phyloP scores from a whole-genome alignment of 768 basidiomycete species.

The Kwoniella sp. region DNA sequence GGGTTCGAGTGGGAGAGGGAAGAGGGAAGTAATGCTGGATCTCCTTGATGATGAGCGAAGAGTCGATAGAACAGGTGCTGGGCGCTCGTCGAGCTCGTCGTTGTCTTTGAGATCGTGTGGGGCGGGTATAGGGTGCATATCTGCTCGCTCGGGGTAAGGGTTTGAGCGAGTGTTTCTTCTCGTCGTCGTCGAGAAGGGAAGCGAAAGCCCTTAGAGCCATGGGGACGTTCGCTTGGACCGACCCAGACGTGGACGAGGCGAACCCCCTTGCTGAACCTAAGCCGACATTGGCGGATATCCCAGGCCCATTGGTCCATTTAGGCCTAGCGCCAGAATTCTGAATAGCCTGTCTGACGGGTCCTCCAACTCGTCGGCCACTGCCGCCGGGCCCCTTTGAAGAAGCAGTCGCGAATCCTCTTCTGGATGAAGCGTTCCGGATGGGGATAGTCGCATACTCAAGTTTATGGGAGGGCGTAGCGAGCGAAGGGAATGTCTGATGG shows the following conservation, averaged over 20 bases:
- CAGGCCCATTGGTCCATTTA: slow-evolving; percentile 23
- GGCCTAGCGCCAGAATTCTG: slow-evolving; percentile 7
- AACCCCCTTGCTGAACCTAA: slow-evolving; percentile 40
- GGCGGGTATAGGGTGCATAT: slow-evolving; percentile 30
- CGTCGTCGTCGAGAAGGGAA: slow-evolving; percentile 28
- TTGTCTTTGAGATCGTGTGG: slow-evolving; percentile 5
- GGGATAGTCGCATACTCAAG: slow-evolving; percentile 19
- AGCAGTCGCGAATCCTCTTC: slow-evolving; percentile 1
- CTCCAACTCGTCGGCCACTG: not conserved
- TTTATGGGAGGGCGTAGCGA: slow-evolving; percentile 18
- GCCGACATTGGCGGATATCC: slow-evolving; percentile 35
- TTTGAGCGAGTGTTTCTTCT: slow-evolving; percentile 3
- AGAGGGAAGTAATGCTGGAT: slow-evolving; percentile 28
- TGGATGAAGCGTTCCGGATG: not conserved
- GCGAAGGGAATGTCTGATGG: slow-evolving; percentile 15
- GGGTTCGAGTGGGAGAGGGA: slow-evolving; percentile 3
- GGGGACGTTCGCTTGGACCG: slow-evolving; percentile 24
- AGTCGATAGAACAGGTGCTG: slow-evolving; percentile 15
- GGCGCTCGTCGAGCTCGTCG: slow-evolving; percentile 1
- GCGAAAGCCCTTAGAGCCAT: slow-evolving; percentile 39
- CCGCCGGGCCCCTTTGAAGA: not conserved
- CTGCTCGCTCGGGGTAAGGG: slow-evolving; percentile 27
- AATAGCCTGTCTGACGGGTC: slow-evolving; percentile 22
- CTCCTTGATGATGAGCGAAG: slow-evolving; percentile 17
- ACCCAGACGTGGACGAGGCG: slow-evolving; percentile 21